Evolutionary conservation across 768 basidiomycete genomes (phyloP), one percentile per base, ranked within the genome.

Genomic region (Boletus patriciae): DNA sequence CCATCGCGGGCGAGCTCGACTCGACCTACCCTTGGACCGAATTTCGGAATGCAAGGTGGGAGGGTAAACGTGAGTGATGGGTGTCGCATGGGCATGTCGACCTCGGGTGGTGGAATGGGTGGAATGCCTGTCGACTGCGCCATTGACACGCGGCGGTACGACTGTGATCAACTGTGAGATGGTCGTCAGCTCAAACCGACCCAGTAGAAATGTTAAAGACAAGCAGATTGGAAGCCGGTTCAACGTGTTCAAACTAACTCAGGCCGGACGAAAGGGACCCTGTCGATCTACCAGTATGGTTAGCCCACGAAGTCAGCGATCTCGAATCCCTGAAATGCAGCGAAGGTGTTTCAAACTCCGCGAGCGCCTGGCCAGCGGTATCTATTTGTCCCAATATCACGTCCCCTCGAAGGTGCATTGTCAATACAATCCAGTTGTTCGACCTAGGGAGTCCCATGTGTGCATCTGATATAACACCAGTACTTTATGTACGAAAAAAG

Each of bases 1-100:
- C 5, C 21, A 33, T 45, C 41, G 34, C 29, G 66, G 7, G 38
- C 53, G 50, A 72, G 57, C 19, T 23, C 34, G 41, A 72, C 4
- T 19, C 40, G 61, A 16, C 70, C 70, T 2, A 62, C 38, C n/a
- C 72, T 68, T 1, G 70, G 68, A 7, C 65, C 64, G 44, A 72
- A 73, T 23, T 49, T 62, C 10, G 58, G 33, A 10, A 40, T n/a
- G 4, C 41, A 16, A 3, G 54, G 37, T 1, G 42, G 45, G 40
- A 70, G 58, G 25, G 41, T 33, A 10, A 71, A 68, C 8, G 59
- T 45, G 40, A 73, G 56, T 12, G 60, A 54, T 42, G 70, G 55
- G n/a, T 27, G 21, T 34, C 19, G 41, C 6, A 19, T 57, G 43
- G 33, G 23, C 2, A 34, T 1, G 2, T 48, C 33, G 50, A 47